Conservation (phyloP, 176 grass and related monocot genomes). For the Aegilops speltoides region DNA sequence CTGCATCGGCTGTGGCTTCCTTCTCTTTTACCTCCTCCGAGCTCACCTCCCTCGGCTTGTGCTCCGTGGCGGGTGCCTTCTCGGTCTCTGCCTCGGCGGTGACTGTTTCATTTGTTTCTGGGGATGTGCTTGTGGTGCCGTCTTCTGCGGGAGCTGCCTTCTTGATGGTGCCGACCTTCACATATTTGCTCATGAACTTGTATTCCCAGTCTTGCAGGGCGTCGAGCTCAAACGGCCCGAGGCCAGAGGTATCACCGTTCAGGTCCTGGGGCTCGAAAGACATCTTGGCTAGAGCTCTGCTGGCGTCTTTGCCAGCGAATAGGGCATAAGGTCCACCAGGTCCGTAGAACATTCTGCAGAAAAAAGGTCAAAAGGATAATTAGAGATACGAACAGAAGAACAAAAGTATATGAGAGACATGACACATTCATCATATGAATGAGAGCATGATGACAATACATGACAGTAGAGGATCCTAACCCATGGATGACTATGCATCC, state of each 20-base stretch:
- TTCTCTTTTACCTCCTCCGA: slow-evolving; percentile 26
- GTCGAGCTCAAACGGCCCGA: slow-evolving; percentile 85
- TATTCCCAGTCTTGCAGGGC: slow-evolving; percentile 89
- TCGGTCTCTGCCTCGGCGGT: not conserved
- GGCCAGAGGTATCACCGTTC: slow-evolving; percentile 65
- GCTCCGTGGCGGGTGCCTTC: slow-evolving; percentile 14
- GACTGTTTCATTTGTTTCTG: slow-evolving; percentile 25
- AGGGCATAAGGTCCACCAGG: slow-evolving; percentile 89
- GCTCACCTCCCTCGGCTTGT: slow-evolving; percentile 10
- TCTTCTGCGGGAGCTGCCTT: slow-evolving; percentile 37
- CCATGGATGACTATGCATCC: slow-evolving; percentile 10
- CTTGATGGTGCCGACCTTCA: slow-evolving; percentile 87
- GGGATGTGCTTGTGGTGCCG: slow-evolving; percentile 25
- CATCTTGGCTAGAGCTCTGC: slow-evolving; percentile 85
- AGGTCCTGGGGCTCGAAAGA: slow-evolving; percentile 80
- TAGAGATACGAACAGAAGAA: not conserved
- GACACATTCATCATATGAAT: not conserved
- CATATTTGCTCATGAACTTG: slow-evolving; percentile 96
- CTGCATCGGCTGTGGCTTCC: slow-evolving; percentile 17
- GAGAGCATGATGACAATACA: not conserved
- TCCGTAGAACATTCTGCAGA: slow-evolving; percentile 91
- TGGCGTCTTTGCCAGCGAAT: slow-evolving; percentile 85
- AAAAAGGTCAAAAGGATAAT: not conserved
- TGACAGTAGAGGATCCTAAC: not conserved
- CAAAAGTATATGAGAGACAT: not conserved